phyloP scores from a whole-genome alignment of 345 rosid species.

The Anacardium occidentale region DNA sequence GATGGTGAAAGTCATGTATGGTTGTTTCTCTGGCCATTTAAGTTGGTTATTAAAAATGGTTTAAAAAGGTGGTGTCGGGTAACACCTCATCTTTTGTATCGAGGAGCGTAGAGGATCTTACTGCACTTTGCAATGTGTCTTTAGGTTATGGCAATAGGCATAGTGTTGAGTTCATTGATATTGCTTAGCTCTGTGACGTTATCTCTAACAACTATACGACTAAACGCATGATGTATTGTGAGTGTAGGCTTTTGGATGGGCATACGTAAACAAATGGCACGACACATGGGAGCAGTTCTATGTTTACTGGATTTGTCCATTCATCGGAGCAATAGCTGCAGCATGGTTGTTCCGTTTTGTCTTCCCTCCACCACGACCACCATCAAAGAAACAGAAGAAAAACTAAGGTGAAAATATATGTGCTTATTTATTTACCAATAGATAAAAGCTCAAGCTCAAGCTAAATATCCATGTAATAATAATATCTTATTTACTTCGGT shows the following conservation, averaged over 20 bases:
- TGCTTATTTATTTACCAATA: not conserved
- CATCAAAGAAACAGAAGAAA: slow-evolving; percentile 50
- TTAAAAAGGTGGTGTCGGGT: not conserved
- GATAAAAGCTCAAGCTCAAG: slow-evolving; percentile 4
- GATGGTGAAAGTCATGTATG: not conserved
- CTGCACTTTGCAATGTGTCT: not conserved
- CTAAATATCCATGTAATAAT: slow-evolving; percentile 16
- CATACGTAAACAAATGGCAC: slow-evolving; percentile 73
- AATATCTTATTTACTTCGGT: not conserved
- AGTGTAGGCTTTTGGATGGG: slow-evolving; percentile 94
- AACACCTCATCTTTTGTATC: too few relatives aligned
- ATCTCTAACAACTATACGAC: not conserved
- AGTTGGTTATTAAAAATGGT: not conserved
- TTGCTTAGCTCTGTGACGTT: not conserved
- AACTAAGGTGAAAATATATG: slow-evolving; percentile 30
- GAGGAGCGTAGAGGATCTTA: not conserved
- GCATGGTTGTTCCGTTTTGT: slow-evolving; percentile 68
- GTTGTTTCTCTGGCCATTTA: not conserved
- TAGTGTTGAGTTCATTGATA: not conserved
- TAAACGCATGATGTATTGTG: not conserved
- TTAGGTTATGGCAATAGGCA: not conserved
- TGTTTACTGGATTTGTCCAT: slow-evolving; percentile 91
- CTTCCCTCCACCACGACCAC: slow-evolving; percentile 42
- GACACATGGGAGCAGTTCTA: slow-evolving; percentile 89
- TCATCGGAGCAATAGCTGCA: slow-evolving; percentile 70